Evolutionary conservation across 192 early-diverging fungal genomes (phyloP).

Genomic region (Rhizophlyctis rosea): DNA sequence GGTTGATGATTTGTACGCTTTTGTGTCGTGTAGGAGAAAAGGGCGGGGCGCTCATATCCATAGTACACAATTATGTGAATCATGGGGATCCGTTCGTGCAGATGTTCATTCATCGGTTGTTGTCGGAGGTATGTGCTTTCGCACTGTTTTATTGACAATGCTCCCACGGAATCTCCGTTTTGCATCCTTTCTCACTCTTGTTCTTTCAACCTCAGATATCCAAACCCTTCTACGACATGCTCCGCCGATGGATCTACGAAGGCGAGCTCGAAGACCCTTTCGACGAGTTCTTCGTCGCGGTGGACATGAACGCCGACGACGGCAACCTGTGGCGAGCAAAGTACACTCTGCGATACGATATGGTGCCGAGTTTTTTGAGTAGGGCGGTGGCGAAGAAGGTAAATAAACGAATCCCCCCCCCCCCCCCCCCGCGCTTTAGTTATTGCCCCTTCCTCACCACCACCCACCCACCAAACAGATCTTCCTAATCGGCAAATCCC

Average conservation of each 20-base stretch:
- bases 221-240: constrained; percentile 86
- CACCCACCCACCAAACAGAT: constrained; percentile 55
- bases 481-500: constrained; percentile 78
- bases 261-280: constrained; percentile 92
- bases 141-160: neutral
- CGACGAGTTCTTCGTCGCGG: constrained; percentile 85
- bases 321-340: constrained; percentile 82
- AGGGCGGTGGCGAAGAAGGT: constrained; percentile 76
- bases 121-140: constrained; percentile 56
- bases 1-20: neutral
- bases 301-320: constrained; percentile 46
- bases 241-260: constrained; percentile 88
- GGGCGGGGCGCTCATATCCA: constrained; percentile 70
- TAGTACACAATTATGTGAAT: constrained; percentile 76
- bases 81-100: constrained; percentile 92
- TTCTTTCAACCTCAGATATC: constrained; percentile 49
- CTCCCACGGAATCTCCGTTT: constrained; percentile 2
- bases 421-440: neutral
- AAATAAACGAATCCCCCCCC: neutral
- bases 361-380: constrained; percentile 85
- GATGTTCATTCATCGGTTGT: constrained; percentile 68
- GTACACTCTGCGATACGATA: constrained; percentile 70
- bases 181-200: neutral
- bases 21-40: constrained; percentile 45
- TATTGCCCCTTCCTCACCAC: neutral